These are phyloP conservation scores for Fusarium continuum DNA, from an alignment of 2,329 filamentous ascomycete species.

Conservation along the genomic window DNA sequence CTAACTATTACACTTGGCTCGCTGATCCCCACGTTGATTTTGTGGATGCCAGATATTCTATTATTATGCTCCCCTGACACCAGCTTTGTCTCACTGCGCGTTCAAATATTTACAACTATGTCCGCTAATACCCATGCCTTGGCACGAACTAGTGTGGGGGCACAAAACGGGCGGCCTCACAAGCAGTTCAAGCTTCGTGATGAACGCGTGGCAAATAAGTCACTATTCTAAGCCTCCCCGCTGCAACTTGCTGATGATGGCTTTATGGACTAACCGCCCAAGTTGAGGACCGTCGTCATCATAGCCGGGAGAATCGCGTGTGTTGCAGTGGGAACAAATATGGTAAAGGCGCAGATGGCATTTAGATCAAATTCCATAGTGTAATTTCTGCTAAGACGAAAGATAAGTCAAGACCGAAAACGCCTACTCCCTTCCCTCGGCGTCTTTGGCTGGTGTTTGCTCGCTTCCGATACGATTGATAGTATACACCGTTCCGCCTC, in stretches of 20 bases:
- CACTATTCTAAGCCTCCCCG: slow-evolving; percentile 1
- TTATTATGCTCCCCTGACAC: slow-evolving; percentile 11
- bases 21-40: background rate
- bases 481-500: slow-evolving; percentile 32
- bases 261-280: background rate
- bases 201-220: slow-evolving; percentile 37
- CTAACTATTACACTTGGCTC: background rate
- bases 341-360: background rate
- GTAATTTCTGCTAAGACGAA: slow-evolving; percentile 14
- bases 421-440: slow-evolving; percentile 35
- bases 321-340: background rate
- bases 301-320: background rate
- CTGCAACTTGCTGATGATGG: background rate
- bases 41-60: slow-evolving; percentile 15
- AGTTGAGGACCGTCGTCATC: background rate
- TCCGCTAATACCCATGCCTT: background rate
- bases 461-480: slow-evolving; percentile 19
- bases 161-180: slow-evolving; percentile 35
- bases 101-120: background rate
- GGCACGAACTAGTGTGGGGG: slow-evolving; percentile 31
- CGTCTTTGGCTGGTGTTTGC: slow-evolving; percentile 23
- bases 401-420: slow-evolving; percentile 37
- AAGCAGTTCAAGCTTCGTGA: background rate
- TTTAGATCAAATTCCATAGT: slow-evolving; percentile 6
- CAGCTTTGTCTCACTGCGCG: slow-evolving; percentile 13